A percentile compares a stretch with the other conserved stretches of the same genome.
phyloP scores from a whole-genome alignment of 352 stramenopile species.

The Phytophthora melonis region DNA sequence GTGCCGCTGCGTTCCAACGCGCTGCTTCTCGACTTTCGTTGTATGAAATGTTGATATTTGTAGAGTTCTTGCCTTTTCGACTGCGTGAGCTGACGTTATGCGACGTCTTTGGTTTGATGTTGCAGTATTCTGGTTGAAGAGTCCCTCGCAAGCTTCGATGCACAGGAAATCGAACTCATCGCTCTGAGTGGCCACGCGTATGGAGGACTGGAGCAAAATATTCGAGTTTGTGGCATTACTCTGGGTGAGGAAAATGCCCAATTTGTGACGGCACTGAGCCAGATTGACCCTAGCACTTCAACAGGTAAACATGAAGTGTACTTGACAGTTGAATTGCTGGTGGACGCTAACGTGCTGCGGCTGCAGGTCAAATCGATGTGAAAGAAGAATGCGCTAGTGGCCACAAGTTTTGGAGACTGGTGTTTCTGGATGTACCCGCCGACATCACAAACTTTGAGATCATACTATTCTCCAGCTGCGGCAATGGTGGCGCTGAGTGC shows the following conservation, averaged over 20 bases:
- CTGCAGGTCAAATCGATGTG: not conserved
- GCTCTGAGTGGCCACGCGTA: not conserved
- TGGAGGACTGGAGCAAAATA: not conserved
- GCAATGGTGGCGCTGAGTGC: too few species aligned
- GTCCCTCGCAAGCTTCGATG: not conserved
- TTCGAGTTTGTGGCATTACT: not conserved
- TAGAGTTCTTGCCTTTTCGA: not conserved
- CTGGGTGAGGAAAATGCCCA: not conserved
- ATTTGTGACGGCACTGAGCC: not conserved
- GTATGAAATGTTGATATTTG: not conserved
- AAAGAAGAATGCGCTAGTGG: not conserved
- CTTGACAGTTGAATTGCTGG: not conserved
- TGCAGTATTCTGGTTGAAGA: not conserved
- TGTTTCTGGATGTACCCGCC: not conserved
- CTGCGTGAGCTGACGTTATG: not conserved
- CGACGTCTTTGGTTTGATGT: not conserved
- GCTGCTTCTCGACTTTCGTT: not conserved
- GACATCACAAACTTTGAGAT: not conserved
- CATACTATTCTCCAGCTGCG: too few species aligned
- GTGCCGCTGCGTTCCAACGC: not conserved
- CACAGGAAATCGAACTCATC: not conserved
- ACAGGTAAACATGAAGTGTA: not conserved
- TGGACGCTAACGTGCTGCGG: not conserved
- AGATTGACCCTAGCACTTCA: not conserved
- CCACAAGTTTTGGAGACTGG: not conserved